These are phyloP conservation scores for Tripterygium wilfordii DNA, from an alignment of 177 flowering plant species.

Conservation along the genomic window DNA sequence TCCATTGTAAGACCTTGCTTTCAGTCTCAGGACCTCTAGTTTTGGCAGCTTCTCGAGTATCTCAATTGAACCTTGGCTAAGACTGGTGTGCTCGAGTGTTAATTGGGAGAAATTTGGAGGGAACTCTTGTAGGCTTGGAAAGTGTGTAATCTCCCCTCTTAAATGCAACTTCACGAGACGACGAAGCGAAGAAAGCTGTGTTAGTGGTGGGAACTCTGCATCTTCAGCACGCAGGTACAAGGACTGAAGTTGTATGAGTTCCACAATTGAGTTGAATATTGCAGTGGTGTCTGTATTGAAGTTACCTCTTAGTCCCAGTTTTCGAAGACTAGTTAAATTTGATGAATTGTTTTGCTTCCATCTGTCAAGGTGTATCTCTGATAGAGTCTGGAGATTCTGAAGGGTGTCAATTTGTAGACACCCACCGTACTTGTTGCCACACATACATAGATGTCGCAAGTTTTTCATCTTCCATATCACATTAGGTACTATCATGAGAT, in stretches of 20 bases:
- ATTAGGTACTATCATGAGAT: neutral
- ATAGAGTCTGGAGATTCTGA: neutral
- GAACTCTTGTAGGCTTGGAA: neutral
- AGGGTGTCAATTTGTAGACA: neutral
- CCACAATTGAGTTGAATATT: neutral
- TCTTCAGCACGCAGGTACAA: neutral
- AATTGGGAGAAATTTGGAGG: neutral
- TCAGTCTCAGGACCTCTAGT: neutral
- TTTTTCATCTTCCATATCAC: neutral
- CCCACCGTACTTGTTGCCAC: neutral
- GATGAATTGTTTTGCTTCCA: neutral
- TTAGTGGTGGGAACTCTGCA: neutral
- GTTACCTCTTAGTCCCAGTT: conserved; percentile 1
- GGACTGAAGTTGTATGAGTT: neutral
- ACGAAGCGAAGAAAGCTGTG: neutral
- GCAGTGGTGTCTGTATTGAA: neutral
- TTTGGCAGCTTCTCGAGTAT: conserved; percentile 1
- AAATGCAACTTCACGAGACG: neutral
- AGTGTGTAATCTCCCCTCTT: neutral
- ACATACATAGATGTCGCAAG: neutral
- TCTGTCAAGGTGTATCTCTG: neutral
- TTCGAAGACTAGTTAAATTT: neutral
- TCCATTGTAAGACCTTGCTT: neutral
- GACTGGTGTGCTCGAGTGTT: neutral
- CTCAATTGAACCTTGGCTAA: neutral